A percentile compares a stretch with the other conserved stretches of the same genome.
Evolutionary conservation across 2,329 filamentous ascomycete species (phyloP).

Genomic region (Cladosporium sp.): DNA sequence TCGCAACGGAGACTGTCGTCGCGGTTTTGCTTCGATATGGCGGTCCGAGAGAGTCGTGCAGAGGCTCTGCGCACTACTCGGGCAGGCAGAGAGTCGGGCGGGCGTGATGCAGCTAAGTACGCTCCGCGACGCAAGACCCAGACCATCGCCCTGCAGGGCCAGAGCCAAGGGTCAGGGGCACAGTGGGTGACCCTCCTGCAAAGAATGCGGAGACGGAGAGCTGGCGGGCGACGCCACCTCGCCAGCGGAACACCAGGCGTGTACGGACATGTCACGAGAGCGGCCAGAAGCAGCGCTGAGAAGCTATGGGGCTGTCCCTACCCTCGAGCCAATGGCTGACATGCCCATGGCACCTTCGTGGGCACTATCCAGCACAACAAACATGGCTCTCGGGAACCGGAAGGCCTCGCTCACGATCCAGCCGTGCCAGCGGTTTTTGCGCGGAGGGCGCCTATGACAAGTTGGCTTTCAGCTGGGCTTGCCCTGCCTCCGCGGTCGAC

Average conservation of each 20-base stretch:
- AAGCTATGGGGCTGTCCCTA: slow-evolving; percentile 2
- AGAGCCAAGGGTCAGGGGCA: slow-evolving; percentile 12
- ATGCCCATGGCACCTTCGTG: slow-evolving; percentile 6
- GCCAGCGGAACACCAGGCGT: slow-evolving; percentile 8
- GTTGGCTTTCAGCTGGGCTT: background rate
- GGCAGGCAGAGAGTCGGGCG: slow-evolving; percentile 7
- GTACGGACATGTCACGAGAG: slow-evolving; percentile 11
- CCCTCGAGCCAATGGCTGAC: slow-evolving; percentile 1
- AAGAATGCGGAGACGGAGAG: slow-evolving; percentile 12
- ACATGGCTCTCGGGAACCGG: background rate
- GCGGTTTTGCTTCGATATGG: background rate
- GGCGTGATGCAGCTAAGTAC: slow-evolving; percentile 12
- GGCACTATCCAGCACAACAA: background rate
- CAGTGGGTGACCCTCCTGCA: slow-evolving; percentile 1
- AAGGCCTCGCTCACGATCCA: background rate
- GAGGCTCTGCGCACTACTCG: slow-evolving; percentile 3
- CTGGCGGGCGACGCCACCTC: slow-evolving; percentile 9
- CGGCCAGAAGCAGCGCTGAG: slow-evolving; percentile 5
- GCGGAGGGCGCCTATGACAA: background rate
- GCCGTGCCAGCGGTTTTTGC: slow-evolving; percentile 1
- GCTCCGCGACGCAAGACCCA: slow-evolving; percentile 6
- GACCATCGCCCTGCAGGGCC: slow-evolving; percentile 8
- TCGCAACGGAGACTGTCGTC: background rate
- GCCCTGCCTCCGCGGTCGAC: background rate
- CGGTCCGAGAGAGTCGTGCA: background rate